Evolutionary conservation across 148 eudicot genomes (phyloP).

Genomic region (Chenopodium album): DNA sequence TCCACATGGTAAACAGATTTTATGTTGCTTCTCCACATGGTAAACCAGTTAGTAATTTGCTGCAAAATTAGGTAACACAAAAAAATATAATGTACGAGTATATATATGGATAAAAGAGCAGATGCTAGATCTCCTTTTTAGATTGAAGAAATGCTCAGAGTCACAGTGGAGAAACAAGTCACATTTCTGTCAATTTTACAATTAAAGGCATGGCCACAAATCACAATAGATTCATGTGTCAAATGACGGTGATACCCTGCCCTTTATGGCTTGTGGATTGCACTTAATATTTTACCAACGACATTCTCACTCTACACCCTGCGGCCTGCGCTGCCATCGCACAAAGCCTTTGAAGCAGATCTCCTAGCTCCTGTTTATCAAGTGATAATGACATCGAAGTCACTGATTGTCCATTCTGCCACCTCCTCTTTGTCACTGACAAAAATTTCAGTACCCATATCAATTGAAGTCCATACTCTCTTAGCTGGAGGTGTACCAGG

Average conservation of each 20-base stretch:
- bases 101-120: not conserved
- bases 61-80: not conserved
- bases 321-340: not conserved
- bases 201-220: not conserved
- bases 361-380: not conserved
- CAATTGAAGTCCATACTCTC: slow-evolving; percentile 77
- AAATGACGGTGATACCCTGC: not conserved
- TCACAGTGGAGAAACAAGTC: not conserved
- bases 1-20: too few species aligned
- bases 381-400: slow-evolving; percentile 67
- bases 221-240: not conserved
- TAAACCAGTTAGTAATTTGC: too few species aligned
- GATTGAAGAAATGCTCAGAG: not conserved
- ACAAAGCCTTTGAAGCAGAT: not conserved
- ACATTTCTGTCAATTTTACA: not conserved
- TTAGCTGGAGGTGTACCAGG: slow-evolving; percentile 66
- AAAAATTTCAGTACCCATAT: slow-evolving; percentile 80
- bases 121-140: not conserved
- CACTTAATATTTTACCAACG: not conserved
- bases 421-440: slow-evolving; percentile 59
- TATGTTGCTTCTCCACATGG: too few species aligned
- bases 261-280: not conserved
- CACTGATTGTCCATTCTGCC: slow-evolving; percentile 76
- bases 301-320: slow-evolving; percentile 2
- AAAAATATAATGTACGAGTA: too few species aligned